These are phyloP conservation scores for Wickerhamomyces sydowiorum DNA, from an alignment of 805 yeast species.

Conservation along the genomic window DNA sequence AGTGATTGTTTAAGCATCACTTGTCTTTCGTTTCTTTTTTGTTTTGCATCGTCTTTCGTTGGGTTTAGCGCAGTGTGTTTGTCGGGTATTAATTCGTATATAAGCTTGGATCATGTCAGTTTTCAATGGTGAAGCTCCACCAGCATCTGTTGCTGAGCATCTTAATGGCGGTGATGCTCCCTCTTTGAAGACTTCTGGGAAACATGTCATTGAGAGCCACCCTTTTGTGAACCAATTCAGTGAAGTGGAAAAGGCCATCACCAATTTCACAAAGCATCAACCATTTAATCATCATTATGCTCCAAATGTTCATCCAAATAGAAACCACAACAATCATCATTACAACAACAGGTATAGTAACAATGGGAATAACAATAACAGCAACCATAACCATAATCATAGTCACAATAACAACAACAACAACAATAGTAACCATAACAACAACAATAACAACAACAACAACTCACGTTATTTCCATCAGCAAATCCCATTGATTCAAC, in stretches of 20 bases:
- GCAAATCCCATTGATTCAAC: constrained; percentile 1
- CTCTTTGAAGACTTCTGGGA: too few species aligned
- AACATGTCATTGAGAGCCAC: constrained; percentile 8
- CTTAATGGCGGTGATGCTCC: background rate
- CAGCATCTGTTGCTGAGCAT: background rate
- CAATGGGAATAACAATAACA: background rate
- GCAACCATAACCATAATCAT: background rate
- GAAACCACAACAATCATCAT: constrained; percentile 7
- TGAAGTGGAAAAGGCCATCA: constrained; percentile 24
- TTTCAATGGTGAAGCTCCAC: background rate
- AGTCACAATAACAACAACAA: constrained; percentile 1
- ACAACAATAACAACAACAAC: background rate
- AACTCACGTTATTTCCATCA: background rate
- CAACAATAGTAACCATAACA: background rate
- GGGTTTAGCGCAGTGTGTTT: too few species aligned
- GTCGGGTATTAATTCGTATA: too few species aligned
- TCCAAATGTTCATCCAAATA: constrained; percentile 21
- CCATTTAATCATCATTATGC: constrained; percentile 26
- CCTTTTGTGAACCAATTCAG: constrained; percentile 21
- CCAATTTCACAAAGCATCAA: constrained; percentile 24
- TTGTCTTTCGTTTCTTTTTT: too few species aligned
- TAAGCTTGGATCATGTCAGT: background rate
- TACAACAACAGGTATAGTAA: constrained; percentile 1
- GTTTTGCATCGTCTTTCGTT: too few species aligned
- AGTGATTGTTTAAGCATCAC: too few species aligned